Base-by-base conservation (phyloP, 164 flowering plant genomes). In the Stephania japonica region DNA sequence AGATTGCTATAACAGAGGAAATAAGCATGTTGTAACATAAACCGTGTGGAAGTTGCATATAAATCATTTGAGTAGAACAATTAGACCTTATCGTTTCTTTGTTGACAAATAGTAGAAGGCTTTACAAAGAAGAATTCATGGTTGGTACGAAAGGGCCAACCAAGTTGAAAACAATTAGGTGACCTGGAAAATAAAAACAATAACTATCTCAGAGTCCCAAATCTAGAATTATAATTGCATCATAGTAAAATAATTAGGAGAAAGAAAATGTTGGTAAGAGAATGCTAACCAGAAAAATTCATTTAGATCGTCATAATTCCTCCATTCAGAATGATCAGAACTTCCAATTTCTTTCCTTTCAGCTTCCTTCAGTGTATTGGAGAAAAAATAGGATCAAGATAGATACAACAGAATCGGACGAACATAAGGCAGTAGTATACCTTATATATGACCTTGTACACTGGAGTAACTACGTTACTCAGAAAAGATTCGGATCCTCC, bases 301-400 rank as follows among this genome's bases (percentile, higher is more conserved):
- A 72, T 95, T 95, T 77, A 95, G 79, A 78, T 95, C 99, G 77
- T 95, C 99, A 69, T 95, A 95, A 81, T 95, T 95, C 83, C 99
- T 90, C 99, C 99, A 95, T 67, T 83, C 79, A 38, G 97, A 90
- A 85, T 95, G 90, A 68, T 90, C 91, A 79, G 92, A 87, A 25
- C 86, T 84, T 43, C 98, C 99, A 69, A 68, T 83, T 77, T 83
- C 85, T 85, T 79, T 89, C 79, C 88, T 93, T 81, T 81, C 50
- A 47, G 93, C 93, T 85, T 95, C 99, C 99, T 95, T 77, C 81
- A 85, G 44, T 71, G 41, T 53, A 8, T 72, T 64, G 61, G 63
- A 43, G 53, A 68, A 59, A 71, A 73, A 76, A 83, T 81, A 65
- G 8, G 24, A 69, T 50, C 47, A 38, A 65, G 38, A 70, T 42